Evolutionary conservation across 768 basidiomycete species (phyloP).

Genomic region (Lentinula guzmanii): DNA sequence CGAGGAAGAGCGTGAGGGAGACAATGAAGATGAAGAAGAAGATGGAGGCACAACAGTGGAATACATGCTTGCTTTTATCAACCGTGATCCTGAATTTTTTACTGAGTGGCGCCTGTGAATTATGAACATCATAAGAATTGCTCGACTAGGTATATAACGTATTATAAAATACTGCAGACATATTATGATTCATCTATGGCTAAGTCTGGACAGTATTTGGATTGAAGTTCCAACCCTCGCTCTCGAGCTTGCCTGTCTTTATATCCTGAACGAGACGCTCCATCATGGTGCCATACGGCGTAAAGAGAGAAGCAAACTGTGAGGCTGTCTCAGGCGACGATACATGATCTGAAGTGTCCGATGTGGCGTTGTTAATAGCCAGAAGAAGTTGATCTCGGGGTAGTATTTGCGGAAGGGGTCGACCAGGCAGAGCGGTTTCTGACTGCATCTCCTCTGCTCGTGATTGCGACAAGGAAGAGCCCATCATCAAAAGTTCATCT

Average conservation of each 20-base stretch:
- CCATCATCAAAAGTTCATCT: neutral
- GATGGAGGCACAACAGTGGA: constrained; percentile 76
- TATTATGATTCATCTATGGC: neutral
- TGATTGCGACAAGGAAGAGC: neutral
- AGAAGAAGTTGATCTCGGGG: neutral
- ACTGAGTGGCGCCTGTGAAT: constrained; percentile 53
- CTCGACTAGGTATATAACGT: no score
- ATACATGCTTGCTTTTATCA: constrained; percentile 74
- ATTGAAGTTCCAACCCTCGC: neutral
- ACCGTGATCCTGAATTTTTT: constrained; percentile 63
- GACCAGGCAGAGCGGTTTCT: neutral
- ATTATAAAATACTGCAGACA: neutral
- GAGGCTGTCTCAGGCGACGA: neutral
- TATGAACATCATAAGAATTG: neutral
- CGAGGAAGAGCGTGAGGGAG: constrained; percentile 24
- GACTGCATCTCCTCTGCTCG: neutral
- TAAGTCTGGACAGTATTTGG: neutral
- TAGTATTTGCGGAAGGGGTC: neutral
- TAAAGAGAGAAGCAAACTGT: neutral
- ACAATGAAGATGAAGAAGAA: constrained; percentile 36
- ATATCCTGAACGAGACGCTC: neutral
- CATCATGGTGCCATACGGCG: neutral
- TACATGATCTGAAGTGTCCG: neutral
- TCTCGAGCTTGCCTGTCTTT: neutral
- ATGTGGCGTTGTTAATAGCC: neutral